phyloP scores from a whole-genome alignment of 2,329 filamentous ascomycete genomes.

The Diaporthe citriasiana region DNA sequence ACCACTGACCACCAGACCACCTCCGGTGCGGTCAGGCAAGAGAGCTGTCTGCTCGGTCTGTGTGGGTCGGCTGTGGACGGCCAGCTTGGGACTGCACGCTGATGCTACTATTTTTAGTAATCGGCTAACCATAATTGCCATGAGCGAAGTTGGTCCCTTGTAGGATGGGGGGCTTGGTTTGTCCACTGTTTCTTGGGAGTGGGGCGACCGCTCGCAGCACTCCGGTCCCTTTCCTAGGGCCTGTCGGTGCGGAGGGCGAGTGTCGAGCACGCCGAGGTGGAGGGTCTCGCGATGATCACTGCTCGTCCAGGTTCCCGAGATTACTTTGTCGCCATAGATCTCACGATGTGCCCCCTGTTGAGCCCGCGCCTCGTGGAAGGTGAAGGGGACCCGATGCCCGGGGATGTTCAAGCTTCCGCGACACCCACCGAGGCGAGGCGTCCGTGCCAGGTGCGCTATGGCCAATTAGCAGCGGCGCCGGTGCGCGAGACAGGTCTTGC shows the following conservation, averaged over 20 bases:
- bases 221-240: constrained; percentile 26
- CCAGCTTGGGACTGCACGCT: constrained; percentile 32
- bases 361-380: constrained; percentile 14
- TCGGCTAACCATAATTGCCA: constrained; percentile 22
- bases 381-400: constrained; percentile 22
- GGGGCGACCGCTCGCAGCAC: constrained; percentile 25
- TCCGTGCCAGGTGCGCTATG: constrained; percentile 27
- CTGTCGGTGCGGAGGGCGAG: constrained; percentile 18
- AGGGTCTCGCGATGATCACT: constrained; percentile 33
- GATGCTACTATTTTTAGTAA: constrained; percentile 32
- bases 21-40: constrained; percentile 10
- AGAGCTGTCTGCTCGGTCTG: constrained; percentile 17
- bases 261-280: constrained; percentile 6
- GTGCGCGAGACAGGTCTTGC: constrained; percentile 37
- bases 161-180: constrained; percentile 23
- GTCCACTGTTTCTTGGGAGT: constrained; percentile 30
- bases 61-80: constrained; percentile 21
- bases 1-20: constrained; percentile 2
- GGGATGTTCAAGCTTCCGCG: constrained; percentile 23
- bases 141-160: constrained; percentile 26
- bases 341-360: constrained; percentile 30
- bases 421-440: constrained; percentile 29
- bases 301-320: constrained; percentile 20
- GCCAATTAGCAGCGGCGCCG: constrained; percentile 34
- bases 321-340: constrained; percentile 32